phyloP scores from a whole-genome alignment of 2,329 filamentous ascomycete genomes.

The Polytolypa hystricis region DNA sequence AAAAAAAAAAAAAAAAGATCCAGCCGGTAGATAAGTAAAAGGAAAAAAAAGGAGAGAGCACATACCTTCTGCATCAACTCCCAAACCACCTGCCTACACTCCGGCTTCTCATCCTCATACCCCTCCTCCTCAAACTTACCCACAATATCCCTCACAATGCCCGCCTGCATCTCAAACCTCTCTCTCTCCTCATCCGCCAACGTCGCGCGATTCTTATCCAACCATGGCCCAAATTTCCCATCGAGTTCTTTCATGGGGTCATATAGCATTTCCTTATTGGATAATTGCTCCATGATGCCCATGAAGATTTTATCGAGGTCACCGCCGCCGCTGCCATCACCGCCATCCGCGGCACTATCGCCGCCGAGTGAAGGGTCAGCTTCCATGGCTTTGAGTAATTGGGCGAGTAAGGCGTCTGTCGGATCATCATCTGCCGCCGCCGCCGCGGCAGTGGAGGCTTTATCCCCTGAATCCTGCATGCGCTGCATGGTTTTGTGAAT shows the following conservation, averaged over 20 bases:
- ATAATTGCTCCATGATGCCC: slow-evolving; percentile 98
- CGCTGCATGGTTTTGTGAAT: slow-evolving; percentile 92
- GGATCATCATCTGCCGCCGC: slow-evolving; percentile 59
- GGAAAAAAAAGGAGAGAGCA: slow-evolving; percentile 4
- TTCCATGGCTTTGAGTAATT: slow-evolving; percentile 84
- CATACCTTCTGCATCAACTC: slow-evolving; percentile 94
- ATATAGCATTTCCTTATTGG: slow-evolving; percentile 95
- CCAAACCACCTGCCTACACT: slow-evolving; percentile 83
- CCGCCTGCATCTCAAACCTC: slow-evolving; percentile 71
- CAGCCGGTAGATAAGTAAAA: slow-evolving; percentile 55
- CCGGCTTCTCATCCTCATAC: slow-evolving; percentile 71
- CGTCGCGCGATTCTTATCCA: slow-evolving; percentile 61
- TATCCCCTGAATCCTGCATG: slow-evolving; percentile 80
- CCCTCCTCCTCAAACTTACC: slow-evolving; percentile 70
- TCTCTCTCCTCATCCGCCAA: slow-evolving; percentile 58
- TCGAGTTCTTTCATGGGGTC: slow-evolving; percentile 97
- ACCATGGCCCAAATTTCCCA: slow-evolving; percentile 84
- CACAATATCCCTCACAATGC: slow-evolving; percentile 75
- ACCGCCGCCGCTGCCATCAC: slow-evolving; percentile 38
- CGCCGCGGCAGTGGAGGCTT: slow-evolving; percentile 66
- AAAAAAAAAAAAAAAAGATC: slow-evolving; percentile 45
- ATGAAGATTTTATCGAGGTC: slow-evolving; percentile 83
- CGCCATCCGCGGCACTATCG: slow-evolving; percentile 22
- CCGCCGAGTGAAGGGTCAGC: too few relatives aligned
- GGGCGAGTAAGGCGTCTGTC: too few relatives aligned